Evolutionary conservation across 495 filamentous ascomycete genomes (phyloP).

Genomic region (Penicillium macrosclerotiorum): DNA sequence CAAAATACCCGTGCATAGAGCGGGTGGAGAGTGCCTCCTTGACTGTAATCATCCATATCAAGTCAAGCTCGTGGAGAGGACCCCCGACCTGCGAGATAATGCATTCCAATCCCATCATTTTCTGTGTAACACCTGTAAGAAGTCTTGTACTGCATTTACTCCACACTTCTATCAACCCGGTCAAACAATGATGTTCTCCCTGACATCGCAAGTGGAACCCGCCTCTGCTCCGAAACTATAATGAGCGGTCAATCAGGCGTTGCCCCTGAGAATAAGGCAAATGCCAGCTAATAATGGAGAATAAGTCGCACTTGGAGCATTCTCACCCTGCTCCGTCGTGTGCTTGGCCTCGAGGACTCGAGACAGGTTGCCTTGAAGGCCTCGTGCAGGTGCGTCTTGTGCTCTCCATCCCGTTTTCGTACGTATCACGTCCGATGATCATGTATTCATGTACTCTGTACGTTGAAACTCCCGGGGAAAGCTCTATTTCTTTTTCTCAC

Average conservation of each 20-base stretch:
- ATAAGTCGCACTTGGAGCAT: not conserved
- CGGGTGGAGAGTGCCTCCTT: too few species aligned
- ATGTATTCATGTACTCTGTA: too few species aligned
- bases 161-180: not conserved
- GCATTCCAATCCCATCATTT: not conserved
- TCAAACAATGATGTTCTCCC: not conserved
- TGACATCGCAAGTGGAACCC: not conserved
- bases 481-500: too few species aligned
- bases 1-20: not conserved
- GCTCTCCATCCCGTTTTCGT: too few species aligned
- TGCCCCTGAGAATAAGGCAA: conserved; percentile 1
- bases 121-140: too few species aligned
- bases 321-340: not conserved
- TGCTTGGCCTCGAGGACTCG: too few species aligned
- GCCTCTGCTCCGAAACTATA: not conserved
- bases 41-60: too few species aligned
- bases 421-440: too few species aligned
- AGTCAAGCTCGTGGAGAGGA: not conserved
- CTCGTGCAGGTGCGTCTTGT: too few species aligned
- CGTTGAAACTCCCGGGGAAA: too few species aligned
- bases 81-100: not conserved
- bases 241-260: conserved; percentile 2
- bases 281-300: not conserved
- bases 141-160: not conserved
- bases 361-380: too few species aligned